These are phyloP conservation scores for Capsicum pubescens DNA, from an alignment of 257 asterid genomes.

Conservation along the genomic window DNA sequence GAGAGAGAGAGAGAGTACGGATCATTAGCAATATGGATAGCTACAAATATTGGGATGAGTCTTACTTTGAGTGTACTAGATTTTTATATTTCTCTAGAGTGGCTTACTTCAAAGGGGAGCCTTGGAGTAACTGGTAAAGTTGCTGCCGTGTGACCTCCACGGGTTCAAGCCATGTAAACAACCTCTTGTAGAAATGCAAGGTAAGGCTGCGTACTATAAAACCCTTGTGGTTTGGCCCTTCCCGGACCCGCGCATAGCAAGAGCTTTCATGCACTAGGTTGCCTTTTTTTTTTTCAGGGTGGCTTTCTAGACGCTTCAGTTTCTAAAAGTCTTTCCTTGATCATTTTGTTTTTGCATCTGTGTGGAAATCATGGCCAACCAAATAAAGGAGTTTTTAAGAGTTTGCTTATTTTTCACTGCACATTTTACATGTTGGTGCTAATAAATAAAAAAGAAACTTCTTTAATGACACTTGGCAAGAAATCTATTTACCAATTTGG, in stretches of 20 bases:
- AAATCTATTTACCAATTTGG: slow-evolving; percentile 21
- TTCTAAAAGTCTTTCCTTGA: not conserved
- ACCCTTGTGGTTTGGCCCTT: no score
- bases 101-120: not conserved
- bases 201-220: no score
- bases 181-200: no score
- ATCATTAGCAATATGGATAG: slow-evolving; percentile 21
- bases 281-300: not conserved
- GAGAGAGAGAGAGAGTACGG: not conserved
- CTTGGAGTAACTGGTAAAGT: no score
- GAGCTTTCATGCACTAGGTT: no score
- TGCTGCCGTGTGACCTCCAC: no score
- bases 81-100: slow-evolving; percentile 2
- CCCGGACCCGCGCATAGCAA: no score
- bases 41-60: not conserved
- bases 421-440: not conserved
- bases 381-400: not conserved
- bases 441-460: not conserved
- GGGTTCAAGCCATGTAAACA: no score
- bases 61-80: slow-evolving; percentile 15
- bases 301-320: not conserved
- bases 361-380: slow-evolving; percentile 27
- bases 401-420: not conserved
- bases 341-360: not conserved
- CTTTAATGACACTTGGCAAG: not conserved